Conservation (phyloP, 2,329 filamentous ascomycete genomes). For the Huntiella savannae region DNA sequence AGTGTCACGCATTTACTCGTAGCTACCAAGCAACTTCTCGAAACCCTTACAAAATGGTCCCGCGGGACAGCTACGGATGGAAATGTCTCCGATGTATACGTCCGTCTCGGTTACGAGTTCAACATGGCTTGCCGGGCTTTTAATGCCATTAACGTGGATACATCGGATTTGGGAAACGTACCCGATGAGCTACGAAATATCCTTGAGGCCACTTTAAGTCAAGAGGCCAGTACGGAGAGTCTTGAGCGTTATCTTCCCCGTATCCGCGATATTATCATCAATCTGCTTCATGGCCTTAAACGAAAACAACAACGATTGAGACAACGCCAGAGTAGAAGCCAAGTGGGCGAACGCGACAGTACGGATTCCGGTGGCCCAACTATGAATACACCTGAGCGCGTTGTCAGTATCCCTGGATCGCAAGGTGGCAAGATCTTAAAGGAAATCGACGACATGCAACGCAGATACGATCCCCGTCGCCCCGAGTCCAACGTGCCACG, state of each 20-base stretch:
- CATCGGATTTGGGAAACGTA: slow-evolving; percentile 81
- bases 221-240: slow-evolving; percentile 85
- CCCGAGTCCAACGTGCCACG: slow-evolving; percentile 24
- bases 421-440: slow-evolving; percentile 31
- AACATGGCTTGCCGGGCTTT: slow-evolving; percentile 97
- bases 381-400: slow-evolving; percentile 37
- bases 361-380: slow-evolving; percentile 4
- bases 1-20: slow-evolving; percentile 95
- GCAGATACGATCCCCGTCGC: slow-evolving; percentile 23
- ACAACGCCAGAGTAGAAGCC: slow-evolving; percentile 43
- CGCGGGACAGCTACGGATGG: slow-evolving; percentile 78
- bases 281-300: slow-evolving; percentile 85
- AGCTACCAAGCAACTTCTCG: slow-evolving; percentile 90
- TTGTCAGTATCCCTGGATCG: slow-evolving; percentile 20
- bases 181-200: slow-evolving; percentile 80
- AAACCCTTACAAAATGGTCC: slow-evolving; percentile 96
- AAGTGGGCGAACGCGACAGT: slow-evolving; percentile 36
- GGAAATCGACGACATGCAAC: slow-evolving; percentile 39
- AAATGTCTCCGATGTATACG: slow-evolving; percentile 95
- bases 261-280: slow-evolving; percentile 97
- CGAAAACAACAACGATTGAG: slow-evolving; percentile 83
- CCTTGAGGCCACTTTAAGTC: slow-evolving; percentile 85
- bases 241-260: slow-evolving; percentile 83
- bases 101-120: slow-evolving; percentile 93
- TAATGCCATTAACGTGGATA: slow-evolving; percentile 91